A percentile compares a stretch with the other conserved stretches of the same genome.
Evolutionary conservation across 2,329 filamentous ascomycete species (phyloP).

Genomic region (Alternaria consortialis): DNA sequence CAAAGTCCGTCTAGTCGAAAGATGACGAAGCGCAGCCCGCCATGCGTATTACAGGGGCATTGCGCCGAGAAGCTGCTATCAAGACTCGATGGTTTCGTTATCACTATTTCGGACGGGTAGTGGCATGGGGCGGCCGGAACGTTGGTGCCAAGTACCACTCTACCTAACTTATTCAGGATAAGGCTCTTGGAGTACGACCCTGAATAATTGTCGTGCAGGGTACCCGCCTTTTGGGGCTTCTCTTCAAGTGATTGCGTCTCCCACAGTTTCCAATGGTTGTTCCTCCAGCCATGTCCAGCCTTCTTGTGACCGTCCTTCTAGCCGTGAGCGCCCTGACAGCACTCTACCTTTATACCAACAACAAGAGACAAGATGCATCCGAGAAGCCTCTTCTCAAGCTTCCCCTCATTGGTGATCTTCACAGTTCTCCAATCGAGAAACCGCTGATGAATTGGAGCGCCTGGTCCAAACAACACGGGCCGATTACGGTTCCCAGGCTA

Average conservation of each 20-base stretch:
- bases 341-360: constrained; percentile 7
- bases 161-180: background rate
- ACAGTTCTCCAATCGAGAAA: constrained; percentile 15
- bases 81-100: background rate
- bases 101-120: background rate
- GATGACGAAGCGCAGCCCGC: background rate
- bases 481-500: constrained; percentile 12
- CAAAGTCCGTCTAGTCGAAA: background rate
- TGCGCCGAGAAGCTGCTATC: background rate
- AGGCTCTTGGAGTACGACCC: background rate
- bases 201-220: constrained; percentile 10
- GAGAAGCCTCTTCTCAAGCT: constrained; percentile 15
- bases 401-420: constrained; percentile 19
- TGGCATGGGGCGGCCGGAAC: background rate
- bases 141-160: background rate
- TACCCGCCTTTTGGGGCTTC: background rate
- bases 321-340: constrained; percentile 5
- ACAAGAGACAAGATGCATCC: background rate
- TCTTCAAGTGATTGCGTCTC: background rate
- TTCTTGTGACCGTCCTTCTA: constrained; percentile 5
- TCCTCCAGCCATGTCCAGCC: constrained; percentile 10
- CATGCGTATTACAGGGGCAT: background rate
- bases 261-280: background rate
- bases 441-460: constrained; percentile 16
- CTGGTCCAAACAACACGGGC: constrained; percentile 17